Evolutionary conservation across 2,329 filamentous ascomycete species (phyloP), one percentile per base, ranked within the genome.

Genomic region (Berkeleyomyces rouxiae): DNA sequence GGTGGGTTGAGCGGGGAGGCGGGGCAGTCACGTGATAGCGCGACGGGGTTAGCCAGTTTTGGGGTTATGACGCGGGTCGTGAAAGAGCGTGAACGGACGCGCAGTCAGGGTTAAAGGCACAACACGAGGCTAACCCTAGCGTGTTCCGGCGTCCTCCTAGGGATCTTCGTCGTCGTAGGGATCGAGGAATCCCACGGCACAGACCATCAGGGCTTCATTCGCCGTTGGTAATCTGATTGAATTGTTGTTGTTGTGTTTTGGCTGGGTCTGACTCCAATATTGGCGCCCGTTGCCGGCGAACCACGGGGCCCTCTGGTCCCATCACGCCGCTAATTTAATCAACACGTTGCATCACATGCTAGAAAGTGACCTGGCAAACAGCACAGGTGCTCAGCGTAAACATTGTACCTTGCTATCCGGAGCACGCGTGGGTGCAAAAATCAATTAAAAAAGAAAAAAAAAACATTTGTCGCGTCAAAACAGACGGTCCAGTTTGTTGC

Each of bases 21-120:
- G 40, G 40, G 31, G 11, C 23, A 23, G 33, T 62, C 61, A 62
- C 61, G 61, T 62, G 61, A 62, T 7, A 42, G 37, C 61, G 61
- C 39, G 61, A 55, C 10, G 11, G 13, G 0, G 16, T 16, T 33
- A 39, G 13, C 37, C 23, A 23, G 44, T 36, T 23, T 36, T 9
- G 42, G 1, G 16, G 40, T 59, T 51, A 23, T 23, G 23, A 23
- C 23, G 23, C 23, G 23, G 23, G 23, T 23, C 23, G 23, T 23
- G 23, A 23, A 2, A 23, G 23, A 2, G 1, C 23, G 23, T 23
- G 23, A 23, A 23, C 23, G 23, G 23, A 23, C 23, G 23, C 23
- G 23, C 23, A 23, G 23, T 23, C 23, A 23, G 23, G 23, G 23
- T 23, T 23, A 23, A 1, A 23, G 23, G 23, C 23, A 23, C 23